Evolutionary conservation across 768 basidiomycete genomes (phyloP), one percentile per base, ranked within the genome.

Genomic region (Punctularia strigosozonata): DNA sequence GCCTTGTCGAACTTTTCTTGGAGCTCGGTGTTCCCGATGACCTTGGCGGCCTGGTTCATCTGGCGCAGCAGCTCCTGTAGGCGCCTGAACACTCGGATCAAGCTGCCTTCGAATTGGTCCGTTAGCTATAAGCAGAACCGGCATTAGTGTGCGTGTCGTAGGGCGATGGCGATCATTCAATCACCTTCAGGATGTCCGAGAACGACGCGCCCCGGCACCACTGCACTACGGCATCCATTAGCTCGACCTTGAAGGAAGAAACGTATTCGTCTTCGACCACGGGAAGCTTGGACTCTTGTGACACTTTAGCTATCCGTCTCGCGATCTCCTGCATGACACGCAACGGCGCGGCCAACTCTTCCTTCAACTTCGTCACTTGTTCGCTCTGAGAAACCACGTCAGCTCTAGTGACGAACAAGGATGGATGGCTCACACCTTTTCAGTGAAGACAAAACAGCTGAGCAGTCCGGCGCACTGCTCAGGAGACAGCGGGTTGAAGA

Each of bases 141-240:
- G 17, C 3, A 15, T 34, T 6, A 6, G n/a, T 15, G 5, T 12
- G 6, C 2, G 28, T 4, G 30, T 19, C 35, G 8, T 36, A 21
- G 40, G 15, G 18, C 8, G 3, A 19, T 33, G 30, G 1, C 26
- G 13, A 15, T 25, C 15, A 10, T 22, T 4, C 6, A 49, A 70
- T 22, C 31, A 86, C 92, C 76, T 95, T 95, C 73, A 87, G 90
- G 40, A 97, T 90, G 19, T 99, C 94, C 1, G 84, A 68, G 61
- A 99, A 99, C 20, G 87, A 88, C 13, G 91, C 87, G 4, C 95
- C 95, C n/a, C 88, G 78, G 63, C 94, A 98, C 95, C 95, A 99
- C 44, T 90, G 85, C 25, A 90, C 71, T 7, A 98, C 95, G 1
- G 87, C 88, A 46, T 98, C 95, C 91, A 98, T 99, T 36, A 99